Conservation (phyloP, 2,329 filamentous ascomycete species). For the Fusarium goolgardi region DNA sequence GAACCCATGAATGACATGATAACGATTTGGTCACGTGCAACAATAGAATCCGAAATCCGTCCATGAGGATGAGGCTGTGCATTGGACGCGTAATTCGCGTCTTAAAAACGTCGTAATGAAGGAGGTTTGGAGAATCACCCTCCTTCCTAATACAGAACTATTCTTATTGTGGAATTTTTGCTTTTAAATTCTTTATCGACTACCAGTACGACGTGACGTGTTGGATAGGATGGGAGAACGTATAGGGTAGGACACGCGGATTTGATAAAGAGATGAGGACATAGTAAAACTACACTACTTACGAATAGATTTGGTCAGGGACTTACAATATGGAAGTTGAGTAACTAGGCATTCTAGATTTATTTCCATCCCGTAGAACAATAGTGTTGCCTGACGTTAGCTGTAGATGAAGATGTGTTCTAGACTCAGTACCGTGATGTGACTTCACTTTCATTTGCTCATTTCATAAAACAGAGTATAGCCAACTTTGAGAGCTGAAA, state of each 20-base stretch:
- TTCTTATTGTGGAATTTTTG: neutral
- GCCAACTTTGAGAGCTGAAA: no score
- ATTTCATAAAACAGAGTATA: no score
- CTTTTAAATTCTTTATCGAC: neutral
- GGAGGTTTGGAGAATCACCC: neutral
- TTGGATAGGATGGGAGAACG: accelerated
- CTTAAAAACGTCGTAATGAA: neutral
- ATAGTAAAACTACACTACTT: neutral
- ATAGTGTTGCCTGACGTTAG: no score
- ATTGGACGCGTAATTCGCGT: slow-evolving; percentile 4
- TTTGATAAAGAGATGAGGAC: no score
- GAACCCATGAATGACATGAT: neutral
- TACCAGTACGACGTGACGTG: neutral
- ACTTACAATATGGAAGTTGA: no score
- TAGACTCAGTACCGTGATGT: no score
- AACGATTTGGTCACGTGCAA: neutral
- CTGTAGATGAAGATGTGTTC: no score
- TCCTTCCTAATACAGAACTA: neutral
- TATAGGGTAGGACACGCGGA: neutral
- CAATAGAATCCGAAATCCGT: neutral
- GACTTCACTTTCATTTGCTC: no score
- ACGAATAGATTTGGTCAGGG: neutral
- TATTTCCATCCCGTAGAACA: no score
- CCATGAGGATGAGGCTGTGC: slow-evolving; percentile 7
- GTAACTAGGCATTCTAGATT: no score